Percentiles rank a stretch among this genome's conserved stretches.
Conservation (phyloP, 495 filamentous ascomycete species). For the Tuber aestivum region DNA sequence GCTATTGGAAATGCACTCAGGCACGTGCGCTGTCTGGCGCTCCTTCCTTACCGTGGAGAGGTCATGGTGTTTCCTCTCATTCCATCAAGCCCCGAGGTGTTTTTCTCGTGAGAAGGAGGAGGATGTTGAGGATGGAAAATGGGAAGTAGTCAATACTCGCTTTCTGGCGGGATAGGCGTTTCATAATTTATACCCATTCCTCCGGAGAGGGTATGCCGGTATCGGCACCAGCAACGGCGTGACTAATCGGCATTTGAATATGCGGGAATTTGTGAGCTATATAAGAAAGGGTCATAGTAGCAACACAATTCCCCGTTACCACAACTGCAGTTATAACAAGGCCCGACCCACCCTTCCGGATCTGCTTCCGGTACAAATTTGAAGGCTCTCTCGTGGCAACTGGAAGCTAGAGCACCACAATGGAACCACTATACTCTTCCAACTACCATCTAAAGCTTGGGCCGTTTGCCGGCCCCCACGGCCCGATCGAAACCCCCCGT, state of each 20-base stretch:
- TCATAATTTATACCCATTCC: not conserved
- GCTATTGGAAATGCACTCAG: not conserved
- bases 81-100: not conserved
- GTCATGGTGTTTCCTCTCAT: not conserved
- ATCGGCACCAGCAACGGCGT: not conserved
- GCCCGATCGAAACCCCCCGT: not conserved
- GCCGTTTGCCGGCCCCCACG: not conserved
- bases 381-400: not conserved
- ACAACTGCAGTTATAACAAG: not conserved
- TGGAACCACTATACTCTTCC: not conserved
- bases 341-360: not conserved
- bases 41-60: not conserved
- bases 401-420: not conserved
- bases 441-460: not conserved
- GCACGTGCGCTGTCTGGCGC: not conserved
- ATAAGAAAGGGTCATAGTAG: not conserved
- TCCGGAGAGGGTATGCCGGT: not conserved
- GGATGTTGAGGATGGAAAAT: not conserved
- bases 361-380: not conserved
- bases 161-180: not conserved
- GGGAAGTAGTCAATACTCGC: not conserved
- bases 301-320: not conserved
- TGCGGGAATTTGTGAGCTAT: not conserved
- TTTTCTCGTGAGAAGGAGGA: not conserved
- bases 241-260: not conserved